Base-by-base conservation (phyloP, 768 basidiomycete species). In the Mycena metata region DNA sequence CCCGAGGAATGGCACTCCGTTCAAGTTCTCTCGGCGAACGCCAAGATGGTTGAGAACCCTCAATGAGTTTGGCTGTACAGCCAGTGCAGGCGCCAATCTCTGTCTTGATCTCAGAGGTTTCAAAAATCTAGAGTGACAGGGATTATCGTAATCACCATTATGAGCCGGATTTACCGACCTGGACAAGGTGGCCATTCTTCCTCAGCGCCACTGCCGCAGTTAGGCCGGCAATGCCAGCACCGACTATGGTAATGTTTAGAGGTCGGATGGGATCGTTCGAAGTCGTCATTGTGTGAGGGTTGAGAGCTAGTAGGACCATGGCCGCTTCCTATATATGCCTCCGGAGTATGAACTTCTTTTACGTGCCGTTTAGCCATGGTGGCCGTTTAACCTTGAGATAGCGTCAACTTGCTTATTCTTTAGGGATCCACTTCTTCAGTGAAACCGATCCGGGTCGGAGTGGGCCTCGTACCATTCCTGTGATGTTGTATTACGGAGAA, bases 181-280 rank as follows among this genome's bases (percentile, higher is more conserved):
- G 55, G 17, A 70, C 69, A 4, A 5, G 16, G 33, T 70, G 69
- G 0, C 69, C 69, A 11, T 58, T 58, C 45, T 55, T 41, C 35
- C 63, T 45, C 26, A 69, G 58, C 23, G 69, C 69, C 6, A 69
- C 21, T 35, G 69, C 63, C 1, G 69, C 63, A 16, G 69, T 59
- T 35, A 69, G 59, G 2, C 69, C 69, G 12, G 33, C 69, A 17
- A 66, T 70, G 23, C 69, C 69, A 7, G 69, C 69, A 23, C 69
- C 69, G 36, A 70, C 69, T 8, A 70, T 52, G 15, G 64, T 43
- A 26, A 70, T 26, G 10, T 61, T 46, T 7, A 70, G 54, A 51
- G 59, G 33, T 39, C 41, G 46, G 46, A 24, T 24, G 1, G 55
- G 26, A 23, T 50, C 35, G 55, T 24, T 26, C 35, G 62, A 54